Evolutionary conservation across 345 rosid species (phyloP), one percentile per base, ranked within the genome.

Genomic region (Melastoma malabathricum): DNA sequence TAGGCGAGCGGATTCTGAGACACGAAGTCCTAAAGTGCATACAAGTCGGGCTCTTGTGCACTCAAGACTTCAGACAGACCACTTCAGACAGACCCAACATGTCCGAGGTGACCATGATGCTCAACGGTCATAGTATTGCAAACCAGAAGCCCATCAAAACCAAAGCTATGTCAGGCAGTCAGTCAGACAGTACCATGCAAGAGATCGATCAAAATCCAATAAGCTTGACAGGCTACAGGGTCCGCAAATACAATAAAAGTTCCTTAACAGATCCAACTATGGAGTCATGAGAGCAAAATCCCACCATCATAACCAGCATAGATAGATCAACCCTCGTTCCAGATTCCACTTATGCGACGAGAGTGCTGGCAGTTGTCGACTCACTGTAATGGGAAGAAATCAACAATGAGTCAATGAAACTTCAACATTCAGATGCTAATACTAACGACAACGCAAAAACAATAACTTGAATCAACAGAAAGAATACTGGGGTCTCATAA

Each of bases 11-110:
- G 25, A 47, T 27, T 16, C 55, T 52, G 47, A 65, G 50, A 22
- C 8, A 19, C 10, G 83, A 74, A 54, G 71, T 66, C 17, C 19
- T 66, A 48, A 77, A 74, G 43, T 75, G 79, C 64, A 70, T 75
- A 47, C 77, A 72, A 56, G 65, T 77, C 3, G 75, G 76, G 43
- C 47, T 80, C 51, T 18, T 77, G 55, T 80, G 86, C 4, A 75
- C 72, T 64, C 83, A 74, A 60, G 77, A 22, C 64, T 15, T 57
- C 66, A 46, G 73, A 62, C n/a, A n/a, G n/a, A n/a, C n/a, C n/a
- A n/a, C n/a, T 15, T 59, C 63, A 10, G 64, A 60, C 49, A 68
- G 83, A 59, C 86, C 86, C 15, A 59, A 69, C 12, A 68, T 77
- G 77, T 63, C 64, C 0, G 61, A 67, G 44, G 60, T 77, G 17